Base-by-base conservation (phyloP, 441 rosid genomes). In the Omphalea diandra region DNA sequence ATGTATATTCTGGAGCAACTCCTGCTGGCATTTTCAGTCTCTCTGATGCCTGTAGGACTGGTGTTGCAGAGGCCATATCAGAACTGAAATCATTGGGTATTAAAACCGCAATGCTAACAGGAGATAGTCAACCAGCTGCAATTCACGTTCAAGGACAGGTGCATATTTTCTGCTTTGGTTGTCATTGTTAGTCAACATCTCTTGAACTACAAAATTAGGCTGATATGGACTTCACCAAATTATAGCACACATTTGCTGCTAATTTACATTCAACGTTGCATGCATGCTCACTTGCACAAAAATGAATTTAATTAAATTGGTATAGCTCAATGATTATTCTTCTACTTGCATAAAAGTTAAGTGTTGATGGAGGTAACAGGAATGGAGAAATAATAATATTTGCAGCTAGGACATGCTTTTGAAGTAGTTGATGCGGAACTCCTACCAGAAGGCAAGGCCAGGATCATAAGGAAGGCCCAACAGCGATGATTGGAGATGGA, bases 401-500 rank as follows among this genome's bases (percentile, higher is more conserved):
- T 49, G 81, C 88, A 94, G 95, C 70, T 95, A 60, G 84, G 83
- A 63, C 71, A 87, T 73, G 84, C 76, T 41, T 73, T 90, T 7
- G 93, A 92, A 15, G 70, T 47, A 46, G 85, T 95, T 32, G 84
- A 86, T 49, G 83, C 93, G 22, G 96, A 95, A 18, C 91, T 95
- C 62, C 80, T 92, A 46, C 99, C 99, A 0, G 90, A 88, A 66
- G 95, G 87, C 57, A 95, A 92, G 74, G 83, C 79, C 0, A 79
- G 59, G 71, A 87, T 95, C 24, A 76, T 95, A 77, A 76, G 66
- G 86, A 83, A 70, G 98, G 96, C 20, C 64, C 77, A 76, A 88
- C 93, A 0, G 93, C 85, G 0, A 95, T 95, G 99, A 79, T 92
- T 11, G 99, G 98, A 43, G 98, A 95, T 61, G 99, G 98, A 12